A percentile compares a stretch with the other conserved stretches of the same genome.
phyloP scores from a whole-genome alignment of 805 yeast species.

The Kluyveromyces wickerhamii region DNA sequence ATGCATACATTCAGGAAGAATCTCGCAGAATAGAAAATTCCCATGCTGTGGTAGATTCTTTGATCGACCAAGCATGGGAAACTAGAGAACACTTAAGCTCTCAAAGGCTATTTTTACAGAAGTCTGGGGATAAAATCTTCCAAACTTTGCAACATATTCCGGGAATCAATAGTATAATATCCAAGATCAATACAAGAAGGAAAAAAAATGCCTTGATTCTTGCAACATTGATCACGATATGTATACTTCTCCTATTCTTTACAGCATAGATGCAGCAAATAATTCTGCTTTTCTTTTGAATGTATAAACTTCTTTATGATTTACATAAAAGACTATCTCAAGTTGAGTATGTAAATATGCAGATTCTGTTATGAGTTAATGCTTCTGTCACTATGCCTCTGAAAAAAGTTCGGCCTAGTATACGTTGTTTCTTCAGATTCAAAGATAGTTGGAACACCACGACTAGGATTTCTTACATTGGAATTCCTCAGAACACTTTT shows the following conservation, averaged over 20 bases:
- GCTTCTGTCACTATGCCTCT: conserved; percentile 1
- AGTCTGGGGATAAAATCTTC: conserved; percentile 56
- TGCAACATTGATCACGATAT: conserved; percentile 61
- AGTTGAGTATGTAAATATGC: no score
- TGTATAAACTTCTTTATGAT: no score
- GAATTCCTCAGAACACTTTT: conserved; percentile 16
- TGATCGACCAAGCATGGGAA: conserved; percentile 78
- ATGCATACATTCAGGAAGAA: conserved; percentile 75
- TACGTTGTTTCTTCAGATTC: conserved; percentile 18
- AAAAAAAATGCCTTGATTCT: conserved; percentile 82
- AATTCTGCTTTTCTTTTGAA: no score
- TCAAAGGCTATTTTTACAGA: conserved; percentile 58
- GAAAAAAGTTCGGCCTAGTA: conserved; percentile 1
- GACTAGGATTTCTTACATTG: conserved; percentile 11
- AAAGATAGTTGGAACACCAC: conserved; percentile 26
- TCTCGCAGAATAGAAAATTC: conserved; percentile 63
- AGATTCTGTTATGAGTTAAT: neutral
- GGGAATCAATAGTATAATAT: conserved; percentile 66
- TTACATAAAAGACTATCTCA: no score
- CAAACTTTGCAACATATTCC: conserved; percentile 65
- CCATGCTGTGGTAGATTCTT: conserved; percentile 66
- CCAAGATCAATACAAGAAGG: conserved; percentile 80
- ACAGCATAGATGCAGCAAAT: conserved; percentile 33
- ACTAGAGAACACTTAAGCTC: conserved; percentile 77
- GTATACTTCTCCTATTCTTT: conserved; percentile 63